A percentile compares a stretch with the other conserved stretches of the same genome.
Conservation (phyloP, 805 yeast genomes). For the Vanderwaltozyma yarrowii region DNA sequence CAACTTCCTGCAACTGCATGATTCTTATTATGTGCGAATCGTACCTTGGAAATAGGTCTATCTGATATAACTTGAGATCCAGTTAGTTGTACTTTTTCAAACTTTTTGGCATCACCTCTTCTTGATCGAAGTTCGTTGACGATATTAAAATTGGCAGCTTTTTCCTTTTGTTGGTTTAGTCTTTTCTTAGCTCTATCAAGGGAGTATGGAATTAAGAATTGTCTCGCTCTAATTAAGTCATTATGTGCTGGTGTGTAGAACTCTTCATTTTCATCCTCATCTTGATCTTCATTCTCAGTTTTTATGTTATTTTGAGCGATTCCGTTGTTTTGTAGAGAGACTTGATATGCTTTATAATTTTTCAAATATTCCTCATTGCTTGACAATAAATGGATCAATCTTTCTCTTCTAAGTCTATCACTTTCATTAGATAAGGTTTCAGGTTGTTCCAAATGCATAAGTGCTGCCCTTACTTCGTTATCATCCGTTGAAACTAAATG, state of each 20-base stretch:
- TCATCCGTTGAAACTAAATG: constrained; percentile 53
- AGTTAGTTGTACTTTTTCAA: constrained; percentile 32
- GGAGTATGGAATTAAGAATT: constrained; percentile 42
- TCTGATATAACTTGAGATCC: constrained; percentile 67
- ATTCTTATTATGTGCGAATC: constrained; percentile 31
- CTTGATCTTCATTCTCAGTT: constrained; percentile 19
- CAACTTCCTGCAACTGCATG: constrained; percentile 65
- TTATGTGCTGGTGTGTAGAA: constrained; percentile 73
- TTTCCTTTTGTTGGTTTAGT: constrained; percentile 26
- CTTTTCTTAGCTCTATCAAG: constrained; percentile 37
- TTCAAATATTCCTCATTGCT: constrained; percentile 24
- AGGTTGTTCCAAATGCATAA: constrained; percentile 48
- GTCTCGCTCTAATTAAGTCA: constrained; percentile 43
- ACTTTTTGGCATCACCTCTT: constrained; percentile 30
- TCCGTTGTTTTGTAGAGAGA: constrained; percentile 1
- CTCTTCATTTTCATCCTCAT: constrained; percentile 59
- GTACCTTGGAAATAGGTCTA: constrained; percentile 56
- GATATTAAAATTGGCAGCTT: constrained; percentile 28
- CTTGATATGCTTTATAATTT: constrained; percentile 4
- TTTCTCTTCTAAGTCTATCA: constrained; percentile 45
- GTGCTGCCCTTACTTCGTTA: constrained; percentile 42
- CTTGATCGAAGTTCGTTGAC: constrained; percentile 37
- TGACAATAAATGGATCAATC: constrained; percentile 40
- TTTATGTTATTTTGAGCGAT: constrained; percentile 9
- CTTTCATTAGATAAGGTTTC: constrained; percentile 50